These are phyloP conservation scores for Neofusicoccum umdonicola DNA, from an alignment of 2,329 filamentous ascomycete species.

Conservation along the genomic window DNA sequence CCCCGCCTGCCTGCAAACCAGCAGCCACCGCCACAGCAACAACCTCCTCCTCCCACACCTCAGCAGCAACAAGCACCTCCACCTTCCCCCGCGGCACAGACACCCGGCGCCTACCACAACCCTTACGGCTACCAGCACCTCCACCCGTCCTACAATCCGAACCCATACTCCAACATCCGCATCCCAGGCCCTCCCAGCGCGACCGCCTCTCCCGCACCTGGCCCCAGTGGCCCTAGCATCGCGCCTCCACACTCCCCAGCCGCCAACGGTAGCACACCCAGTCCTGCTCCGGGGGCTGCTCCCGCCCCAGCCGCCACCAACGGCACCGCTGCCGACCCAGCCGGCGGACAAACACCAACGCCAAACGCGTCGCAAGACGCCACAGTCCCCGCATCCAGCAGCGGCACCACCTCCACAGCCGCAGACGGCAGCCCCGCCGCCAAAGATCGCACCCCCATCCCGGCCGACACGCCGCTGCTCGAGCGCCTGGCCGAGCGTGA, in stretches of 20 bases:
- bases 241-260: neutral
- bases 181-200: conserved; percentile 6
- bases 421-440: neutral
- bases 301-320: neutral
- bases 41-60: neutral
- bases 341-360: neutral
- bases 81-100: conserved; percentile 25
- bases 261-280: neutral
- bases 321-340: neutral
- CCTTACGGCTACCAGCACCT: conserved; percentile 24
- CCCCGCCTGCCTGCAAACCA: conserved; percentile 36
- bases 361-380: neutral
- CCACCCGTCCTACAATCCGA: neutral
- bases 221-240: neutral
- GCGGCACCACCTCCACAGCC: neutral
- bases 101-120: conserved; percentile 25
- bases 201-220: neutral
- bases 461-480: conserved; percentile 3
- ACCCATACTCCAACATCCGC: conserved; percentile 16
- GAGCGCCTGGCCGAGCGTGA: conserved; percentile 33
- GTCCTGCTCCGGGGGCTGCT: neutral
- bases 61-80: conserved; percentile 29
- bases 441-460: neutral
- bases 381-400: neutral
- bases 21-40: conserved; percentile 6